A percentile compares a stretch with the other conserved stretches of the same genome.
phyloP scores from a whole-genome alignment of 768 basidiomycete genomes.

The Mycena olivaceomarginata region DNA sequence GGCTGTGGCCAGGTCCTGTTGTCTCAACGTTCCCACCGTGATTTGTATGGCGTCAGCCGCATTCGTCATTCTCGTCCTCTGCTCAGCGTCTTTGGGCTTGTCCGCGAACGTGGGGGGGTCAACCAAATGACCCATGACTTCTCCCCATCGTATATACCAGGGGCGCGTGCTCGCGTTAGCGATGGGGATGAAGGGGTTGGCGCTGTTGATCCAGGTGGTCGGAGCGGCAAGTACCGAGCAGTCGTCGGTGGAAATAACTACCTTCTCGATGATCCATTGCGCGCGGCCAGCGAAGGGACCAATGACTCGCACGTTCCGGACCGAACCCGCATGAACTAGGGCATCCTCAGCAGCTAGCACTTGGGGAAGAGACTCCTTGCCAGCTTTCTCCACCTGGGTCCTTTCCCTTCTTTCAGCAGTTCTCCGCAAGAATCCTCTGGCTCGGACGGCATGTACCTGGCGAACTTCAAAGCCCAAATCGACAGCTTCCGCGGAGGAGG shows the following conservation, averaged over 20 bases:
- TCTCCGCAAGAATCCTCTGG: neutral
- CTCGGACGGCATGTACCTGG: neutral
- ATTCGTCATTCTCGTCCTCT: neutral
- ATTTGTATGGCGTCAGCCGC: neutral
- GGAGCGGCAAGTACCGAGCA: neutral
- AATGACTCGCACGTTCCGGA: slow-evolving; percentile 8
- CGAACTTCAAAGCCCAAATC: neutral
- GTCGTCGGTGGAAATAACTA: slow-evolving; percentile 30
- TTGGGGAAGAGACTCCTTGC: neutral
- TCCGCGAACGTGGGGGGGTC: too few relatives aligned
- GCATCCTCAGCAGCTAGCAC: slow-evolving; percentile 21
- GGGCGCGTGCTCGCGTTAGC: slow-evolving; percentile 41
- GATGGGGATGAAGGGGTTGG: slow-evolving; percentile 35
- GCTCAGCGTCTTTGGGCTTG: too few relatives aligned
- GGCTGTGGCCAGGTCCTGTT: neutral
- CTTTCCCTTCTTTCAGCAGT: neutral
- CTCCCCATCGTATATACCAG: neutral
- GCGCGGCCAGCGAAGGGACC: slow-evolving; percentile 6
- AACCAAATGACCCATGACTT: too few relatives aligned
- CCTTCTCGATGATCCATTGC: slow-evolving; percentile 43
- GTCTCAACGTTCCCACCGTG: neutral
- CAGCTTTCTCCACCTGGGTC: neutral
- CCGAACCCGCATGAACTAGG: neutral
- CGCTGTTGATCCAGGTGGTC: slow-evolving; percentile 28
- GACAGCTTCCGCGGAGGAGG: slow-evolving; percentile 25